Base-by-base conservation (phyloP, 768 basidiomycete species). In the Termitomyces sp. region DNA sequence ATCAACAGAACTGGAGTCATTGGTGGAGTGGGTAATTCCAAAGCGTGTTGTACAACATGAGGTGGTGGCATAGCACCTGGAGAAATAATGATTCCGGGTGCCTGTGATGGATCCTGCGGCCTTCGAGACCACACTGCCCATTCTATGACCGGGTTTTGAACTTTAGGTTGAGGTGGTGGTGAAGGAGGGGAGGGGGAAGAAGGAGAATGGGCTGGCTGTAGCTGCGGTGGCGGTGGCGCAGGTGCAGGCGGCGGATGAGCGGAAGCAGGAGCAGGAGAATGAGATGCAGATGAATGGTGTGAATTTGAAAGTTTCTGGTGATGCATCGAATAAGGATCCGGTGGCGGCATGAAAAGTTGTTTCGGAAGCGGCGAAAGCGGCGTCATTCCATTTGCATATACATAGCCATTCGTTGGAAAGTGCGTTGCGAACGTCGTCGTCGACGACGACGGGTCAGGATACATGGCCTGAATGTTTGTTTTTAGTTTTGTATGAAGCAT, bases 121-220 rank as follows among this genome's bases (percentile, higher is more conserved):
- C 87, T 81, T n/a, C 80, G 80, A 0, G 89, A 87, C 87, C 88
- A 91, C 39, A 91, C 81, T 5, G 83, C 86, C 73, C 82, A 89
- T 39, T 73, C 72, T 11, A 65, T 72, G 36, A 55, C 39, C 2
- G 63, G 59, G 3, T 56, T 55, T 27, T 53, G 61, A 2, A 27
- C 20, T 53, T 55, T 49, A 18, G 57, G 52, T 44, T 42, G 47
- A 33, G 50, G 27, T 31, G 55, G 58, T 30, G 60, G 52, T 31
- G 58, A 39, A 8, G 48, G n/a, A 13, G 36, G 31, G 2, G 48
- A 15, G 2, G 48, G 48, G 4, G 49, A 7, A 27, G 57, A 5
- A 53, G 44, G n/a, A 18, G 47, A 31, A n/a, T 48, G 33, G 8
- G 54, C 27, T 48, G 41, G 3, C 8, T 37, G 48, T 24, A 2